A percentile compares a stretch with the other conserved stretches of the same genome.
Evolutionary conservation across 2,329 filamentous ascomycete genomes (phyloP).

Genomic region (Aspergillus vadensis): DNA sequence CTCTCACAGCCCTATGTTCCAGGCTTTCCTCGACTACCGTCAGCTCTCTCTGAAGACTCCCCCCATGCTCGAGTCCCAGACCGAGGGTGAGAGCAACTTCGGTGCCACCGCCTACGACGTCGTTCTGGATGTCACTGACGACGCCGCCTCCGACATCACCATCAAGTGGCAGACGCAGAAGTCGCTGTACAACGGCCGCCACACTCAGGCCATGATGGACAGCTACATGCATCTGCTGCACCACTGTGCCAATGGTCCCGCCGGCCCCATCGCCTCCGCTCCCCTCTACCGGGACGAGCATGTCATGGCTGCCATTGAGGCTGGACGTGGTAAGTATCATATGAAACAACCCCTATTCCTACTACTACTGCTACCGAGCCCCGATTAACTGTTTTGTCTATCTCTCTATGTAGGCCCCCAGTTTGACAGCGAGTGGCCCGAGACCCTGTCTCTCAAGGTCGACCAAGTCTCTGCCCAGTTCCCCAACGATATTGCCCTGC

Average conservation of each 20-base stretch:
- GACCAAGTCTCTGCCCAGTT: background rate
- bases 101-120: constrained; percentile 36
- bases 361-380: background rate
- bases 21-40: constrained; percentile 53
- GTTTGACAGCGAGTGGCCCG: background rate
- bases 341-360: too few relatives aligned
- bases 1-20: constrained; percentile 51
- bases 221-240: too few relatives aligned
- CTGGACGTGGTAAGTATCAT: background rate
- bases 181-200: too few relatives aligned
- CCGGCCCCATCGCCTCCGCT: background rate
- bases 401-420: background rate
- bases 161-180: background rate
- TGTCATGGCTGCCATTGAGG: background rate
- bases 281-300: background rate
- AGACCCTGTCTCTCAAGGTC: background rate
- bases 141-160: constrained; percentile 10
- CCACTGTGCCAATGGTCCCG: too few relatives aligned
- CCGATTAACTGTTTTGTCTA: too few relatives aligned
- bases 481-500: background rate
- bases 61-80: constrained; percentile 29
- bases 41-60: constrained; percentile 16
- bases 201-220: too few relatives aligned
- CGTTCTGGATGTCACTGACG: constrained; percentile 42
- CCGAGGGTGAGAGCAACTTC: constrained; percentile 14